Evolutionary conservation across 2,329 filamentous ascomycete species (phyloP), one percentile per base, ranked within the genome.

Genomic region (Didymella pomorum): DNA sequence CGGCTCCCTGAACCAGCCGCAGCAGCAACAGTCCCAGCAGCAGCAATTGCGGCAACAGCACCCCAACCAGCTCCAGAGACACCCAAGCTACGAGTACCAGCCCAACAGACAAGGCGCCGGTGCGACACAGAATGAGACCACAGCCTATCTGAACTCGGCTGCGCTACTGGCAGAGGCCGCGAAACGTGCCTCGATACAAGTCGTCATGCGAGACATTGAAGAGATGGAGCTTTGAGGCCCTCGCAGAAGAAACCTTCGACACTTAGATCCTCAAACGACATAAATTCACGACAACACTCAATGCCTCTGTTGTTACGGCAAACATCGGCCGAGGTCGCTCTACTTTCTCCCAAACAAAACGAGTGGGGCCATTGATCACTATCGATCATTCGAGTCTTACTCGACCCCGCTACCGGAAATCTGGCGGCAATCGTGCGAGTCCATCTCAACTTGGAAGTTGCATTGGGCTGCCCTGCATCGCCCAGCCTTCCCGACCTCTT

Each of bases 131-230:
- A 76, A 77, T 37, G 80, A 81, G 69, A 86, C 84, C 1, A 81
- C 82, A 10, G 83, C 82, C 4, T 93, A 93, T 73, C 83, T 96
- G 60, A 87, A 89, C 69, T 89, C 96, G 77, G 91, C 94, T 71
- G 94, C 86, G 58, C 85, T 97, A 28, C 85, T 97, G 41, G 93
- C 93, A 33, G 94, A 98, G 81, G 94, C 94, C 2, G 94, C 93
- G 42, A 97, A 96, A 79, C 84, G 93, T 41, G 94, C 94, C 10
- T 92, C 97, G 78, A 91, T 97, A 83, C 92, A 92, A 41, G 88
- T 93, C 71, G 82, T 97, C 75, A 90, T 93, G 83, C 85, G 93
- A 62, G 94, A 97, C 77, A 84, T 98, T 72, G 92, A 92, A 71
- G 86, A 87, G 63, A 84, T 90, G 71, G 86, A 85, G 52, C 78